Percentiles rank a stretch among this genome's conserved stretches.
Evolutionary conservation across 345 rosid species (phyloP).

Genomic region (Durio zibethinus): DNA sequence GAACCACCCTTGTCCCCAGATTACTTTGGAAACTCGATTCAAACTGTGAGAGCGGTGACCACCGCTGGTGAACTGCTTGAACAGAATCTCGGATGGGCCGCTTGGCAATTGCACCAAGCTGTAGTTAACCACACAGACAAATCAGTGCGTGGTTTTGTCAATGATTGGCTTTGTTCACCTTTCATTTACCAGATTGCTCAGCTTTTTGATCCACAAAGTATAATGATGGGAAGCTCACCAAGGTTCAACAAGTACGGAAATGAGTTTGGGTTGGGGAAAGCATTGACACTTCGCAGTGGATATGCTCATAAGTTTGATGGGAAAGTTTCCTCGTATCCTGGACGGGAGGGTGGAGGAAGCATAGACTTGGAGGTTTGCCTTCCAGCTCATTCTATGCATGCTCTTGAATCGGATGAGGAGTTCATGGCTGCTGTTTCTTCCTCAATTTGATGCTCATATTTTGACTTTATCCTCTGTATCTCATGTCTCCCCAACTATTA

Average conservation of each 20-base stretch:
- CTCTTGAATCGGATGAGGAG: constrained; percentile 39
- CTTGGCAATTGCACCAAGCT: constrained; percentile 48
- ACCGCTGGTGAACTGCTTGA: constrained; percentile 55
- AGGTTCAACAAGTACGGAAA: constrained; percentile 70
- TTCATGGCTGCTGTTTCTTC: constrained; percentile 3
- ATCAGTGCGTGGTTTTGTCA: constrained; percentile 29
- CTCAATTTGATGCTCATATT: not conserved
- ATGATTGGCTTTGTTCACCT: constrained; percentile 49
- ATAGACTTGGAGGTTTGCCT: constrained; percentile 73
- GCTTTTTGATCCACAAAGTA: constrained; percentile 48
- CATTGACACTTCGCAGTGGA: constrained; percentile 63
- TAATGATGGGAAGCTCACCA: constrained; percentile 84
- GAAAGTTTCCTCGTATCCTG: constrained; percentile 61
- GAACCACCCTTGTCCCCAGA: constrained; percentile 38
- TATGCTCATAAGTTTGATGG: constrained; percentile 73
- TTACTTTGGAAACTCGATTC: constrained; percentile 63
- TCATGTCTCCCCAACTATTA: not conserved
- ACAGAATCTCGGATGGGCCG: constrained; percentile 60
- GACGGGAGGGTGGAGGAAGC: constrained; percentile 65
- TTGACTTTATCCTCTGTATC: not conserved
- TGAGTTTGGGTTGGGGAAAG: constrained; percentile 83
- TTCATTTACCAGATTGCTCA: constrained; percentile 35
- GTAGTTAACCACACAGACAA: constrained; percentile 32
- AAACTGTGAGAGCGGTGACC: constrained; percentile 30
- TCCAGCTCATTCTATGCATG: constrained; percentile 48